Percentiles rank a stretch among this genome's conserved stretches.
phyloP scores from a whole-genome alignment of 1,139 yeast genomes.

The Pichia kudriavzevii region DNA sequence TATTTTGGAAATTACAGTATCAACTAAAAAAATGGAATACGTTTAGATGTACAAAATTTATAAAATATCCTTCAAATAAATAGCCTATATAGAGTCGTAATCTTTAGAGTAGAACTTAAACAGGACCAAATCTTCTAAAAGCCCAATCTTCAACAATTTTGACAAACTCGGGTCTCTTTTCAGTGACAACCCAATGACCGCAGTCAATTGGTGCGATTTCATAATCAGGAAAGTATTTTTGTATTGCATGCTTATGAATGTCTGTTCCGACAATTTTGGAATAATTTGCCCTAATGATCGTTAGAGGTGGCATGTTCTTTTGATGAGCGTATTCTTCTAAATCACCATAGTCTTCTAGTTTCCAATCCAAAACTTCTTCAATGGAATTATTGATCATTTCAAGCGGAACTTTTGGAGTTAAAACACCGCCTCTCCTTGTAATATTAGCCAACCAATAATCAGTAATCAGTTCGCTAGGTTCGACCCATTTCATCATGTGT shows the following conservation, averaged over 20 bases:
- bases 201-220: conserved; percentile 63
- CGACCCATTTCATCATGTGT: conserved; percentile 52
- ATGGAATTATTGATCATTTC: conserved; percentile 57
- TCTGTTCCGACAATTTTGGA: conserved; percentile 23
- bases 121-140: conserved; percentile 6
- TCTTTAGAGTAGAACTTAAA: no score
- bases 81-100: no score
- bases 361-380: conserved; percentile 49
- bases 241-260: conserved; percentile 51
- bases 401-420: conserved; percentile 50
- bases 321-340: conserved; percentile 42
- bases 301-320: conserved; percentile 45
- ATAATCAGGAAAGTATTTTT: conserved; percentile 66
- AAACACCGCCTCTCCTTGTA: conserved; percentile 7
- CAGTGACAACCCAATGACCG: conserved; percentile 89
- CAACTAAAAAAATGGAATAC: no score
- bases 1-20: no score
- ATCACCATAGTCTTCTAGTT: conserved; percentile 36
- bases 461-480: conserved; percentile 50
- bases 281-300: conserved; percentile 55
- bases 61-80: no score
- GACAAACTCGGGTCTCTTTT: conserved; percentile 61
- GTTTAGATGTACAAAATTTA: neutral
- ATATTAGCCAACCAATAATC: conserved; percentile 71
- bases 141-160: conserved; percentile 41